Conservation (phyloP, 768 basidiomycete genomes). For the Lentinula sp. region DNA sequence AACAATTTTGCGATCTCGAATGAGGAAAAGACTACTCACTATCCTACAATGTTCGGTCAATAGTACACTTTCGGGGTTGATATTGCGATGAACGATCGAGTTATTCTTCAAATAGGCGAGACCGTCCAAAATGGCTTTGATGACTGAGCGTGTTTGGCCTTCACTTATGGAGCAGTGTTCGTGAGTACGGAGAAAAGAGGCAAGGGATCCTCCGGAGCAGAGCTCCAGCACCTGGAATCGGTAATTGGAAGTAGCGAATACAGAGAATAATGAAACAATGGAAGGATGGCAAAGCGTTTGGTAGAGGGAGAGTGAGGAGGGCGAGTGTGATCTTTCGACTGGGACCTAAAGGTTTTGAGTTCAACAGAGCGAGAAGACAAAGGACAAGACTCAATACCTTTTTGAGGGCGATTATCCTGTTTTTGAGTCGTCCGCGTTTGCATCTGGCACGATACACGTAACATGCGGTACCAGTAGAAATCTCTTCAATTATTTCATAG, state of each 20-base stretch:
- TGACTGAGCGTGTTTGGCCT: slow-evolving; percentile 28
- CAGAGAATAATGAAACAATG: slow-evolving; percentile 39
- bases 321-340: neutral
- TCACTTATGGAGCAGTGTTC: slow-evolving; percentile 21
- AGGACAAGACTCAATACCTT: slow-evolving; percentile 22
- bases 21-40: slow-evolving; percentile 21
- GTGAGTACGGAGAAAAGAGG: slow-evolving; percentile 21
- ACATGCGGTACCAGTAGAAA: slow-evolving; percentile 19
- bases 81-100: slow-evolving; percentile 36
- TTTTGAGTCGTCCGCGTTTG: slow-evolving; percentile 36
- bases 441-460: slow-evolving; percentile 35
- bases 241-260: slow-evolving; percentile 25
- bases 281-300: slow-evolving; percentile 42
- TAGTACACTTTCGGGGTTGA: slow-evolving; percentile 32
- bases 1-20: neutral
- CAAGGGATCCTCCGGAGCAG: slow-evolving; percentile 35
- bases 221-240: slow-evolving; percentile 38
- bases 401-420: slow-evolving; percentile 36
- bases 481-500: slow-evolving; percentile 31
- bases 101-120: slow-evolving; percentile 37
- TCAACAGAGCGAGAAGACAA: neutral
- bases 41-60: slow-evolving; percentile 31
- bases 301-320: slow-evolving; percentile 24
- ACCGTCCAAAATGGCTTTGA: slow-evolving; percentile 34
- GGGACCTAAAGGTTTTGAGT: slow-evolving; percentile 4